Evolutionary conservation across 225 moss, liverwort and hornwort genomes (phyloP), one percentile per base, ranked within the genome.

Genomic region (Polytrichum commune): DNA sequence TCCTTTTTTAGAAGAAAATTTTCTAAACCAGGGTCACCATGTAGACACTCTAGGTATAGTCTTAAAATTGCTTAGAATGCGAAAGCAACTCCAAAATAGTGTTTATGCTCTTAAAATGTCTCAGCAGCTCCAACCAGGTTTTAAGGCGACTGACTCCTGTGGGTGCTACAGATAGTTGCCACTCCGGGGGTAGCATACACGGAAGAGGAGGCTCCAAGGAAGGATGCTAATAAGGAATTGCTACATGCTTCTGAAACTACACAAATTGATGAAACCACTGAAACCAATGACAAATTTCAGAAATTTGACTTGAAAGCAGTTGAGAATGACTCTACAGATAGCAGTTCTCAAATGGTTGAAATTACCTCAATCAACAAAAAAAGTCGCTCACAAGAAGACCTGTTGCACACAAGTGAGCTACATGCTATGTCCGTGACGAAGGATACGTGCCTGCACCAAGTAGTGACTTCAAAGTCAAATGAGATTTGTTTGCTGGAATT

Each of bases 311-410:
- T 5, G 27, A 68, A 55, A 24, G 9, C 54, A 54, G 26, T 7
- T 22, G 66, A 66, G 18, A 22, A 66, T 22, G 16, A 13, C 46
- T n/a, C 9, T n/a, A 19, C 65, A 65, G 19, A 65, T 7, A 29
- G 24, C 23, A 25, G 46, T 54, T 6, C 18, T 62, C 69, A 72
- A 74, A 74, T 2, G 76, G 73, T 74, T 27, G 78, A 68, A 58
- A 38, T 46, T 46, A 13, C 46, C 53, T 46, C 27, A 33, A 67
- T 61, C 33, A 72, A 65, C 28, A 63, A 1, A 57, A 75, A 68
- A 70, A 53, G 67, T 33, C 62, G 19, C 55, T 57, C 76, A 27
- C 75, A 62, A 53, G 25, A 71, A 27, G 55, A 68, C 61, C 64
- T 70, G 22, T 60, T 64, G 38, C 71, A 75, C 72, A 60, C 25